Conservation (phyloP, 257 asterid genomes). For the Thymus quinquecostatus region DNA sequence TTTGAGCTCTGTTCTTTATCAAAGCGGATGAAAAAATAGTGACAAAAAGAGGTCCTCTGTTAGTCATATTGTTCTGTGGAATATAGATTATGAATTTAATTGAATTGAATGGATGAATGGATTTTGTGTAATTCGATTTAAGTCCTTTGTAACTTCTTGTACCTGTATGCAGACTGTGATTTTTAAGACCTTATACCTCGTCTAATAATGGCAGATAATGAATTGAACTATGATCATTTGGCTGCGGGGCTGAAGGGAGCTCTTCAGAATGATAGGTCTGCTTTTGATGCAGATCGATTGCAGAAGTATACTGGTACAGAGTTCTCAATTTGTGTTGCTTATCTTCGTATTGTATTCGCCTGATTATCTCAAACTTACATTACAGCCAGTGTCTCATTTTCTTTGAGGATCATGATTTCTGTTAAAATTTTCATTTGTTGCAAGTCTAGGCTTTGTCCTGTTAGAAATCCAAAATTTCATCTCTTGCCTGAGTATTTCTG, state of each 20-base stretch:
- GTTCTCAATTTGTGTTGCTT: not conserved
- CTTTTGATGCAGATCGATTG: slow-evolving; percentile 88
- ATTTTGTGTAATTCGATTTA: no score
- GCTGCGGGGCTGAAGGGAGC: slow-evolving; percentile 87
- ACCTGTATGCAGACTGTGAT: not conserved
- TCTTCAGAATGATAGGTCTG: slow-evolving; percentile 77
- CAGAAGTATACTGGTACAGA: slow-evolving; percentile 84
- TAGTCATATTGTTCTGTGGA: no score
- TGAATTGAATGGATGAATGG: no score
- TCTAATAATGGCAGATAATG: slow-evolving; percentile 61
- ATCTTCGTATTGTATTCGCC: not conserved
- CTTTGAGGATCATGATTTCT: slow-evolving; percentile 23
- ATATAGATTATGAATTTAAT: no score
- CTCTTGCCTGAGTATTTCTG: not conserved
- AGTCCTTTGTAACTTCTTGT: not conserved
- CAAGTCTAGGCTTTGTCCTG: slow-evolving; percentile 1
- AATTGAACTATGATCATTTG: slow-evolving; percentile 81
- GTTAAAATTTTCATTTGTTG: not conserved
- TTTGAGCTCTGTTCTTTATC: no score
- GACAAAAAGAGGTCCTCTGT: no score
- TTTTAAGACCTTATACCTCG: not conserved
- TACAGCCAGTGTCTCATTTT: not conserved
- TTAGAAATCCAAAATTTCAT: slow-evolving; percentile 4
- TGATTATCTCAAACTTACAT: not conserved
- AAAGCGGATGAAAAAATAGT: not conserved